Conservation (phyloP, 75 land plant genomes). For the Cupressus sempervirens region DNA sequence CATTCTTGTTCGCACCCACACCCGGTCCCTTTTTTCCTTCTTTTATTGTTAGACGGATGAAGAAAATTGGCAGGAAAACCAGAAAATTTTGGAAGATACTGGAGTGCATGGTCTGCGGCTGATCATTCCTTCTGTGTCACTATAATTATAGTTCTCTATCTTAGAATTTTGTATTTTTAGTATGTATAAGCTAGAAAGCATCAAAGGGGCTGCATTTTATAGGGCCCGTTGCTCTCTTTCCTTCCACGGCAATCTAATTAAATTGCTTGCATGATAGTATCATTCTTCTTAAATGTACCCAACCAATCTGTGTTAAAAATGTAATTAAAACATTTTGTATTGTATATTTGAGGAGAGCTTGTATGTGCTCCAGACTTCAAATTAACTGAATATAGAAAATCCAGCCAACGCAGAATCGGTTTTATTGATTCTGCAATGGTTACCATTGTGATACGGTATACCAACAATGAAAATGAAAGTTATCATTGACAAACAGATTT, state of each 20-base stretch:
- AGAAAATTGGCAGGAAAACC: conserved; percentile 31
- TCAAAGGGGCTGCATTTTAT: background rate
- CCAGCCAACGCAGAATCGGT: background rate
- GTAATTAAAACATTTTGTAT: background rate
- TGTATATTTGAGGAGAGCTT: background rate
- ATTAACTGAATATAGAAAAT: background rate
- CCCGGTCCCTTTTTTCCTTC: conserved; percentile 12
- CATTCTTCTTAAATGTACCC: background rate
- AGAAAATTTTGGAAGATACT: conserved; percentile 46
- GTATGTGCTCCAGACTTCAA: background rate
- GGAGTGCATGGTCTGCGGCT: conserved; percentile 25
- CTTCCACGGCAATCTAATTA: background rate
- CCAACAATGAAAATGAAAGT: background rate
- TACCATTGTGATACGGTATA: background rate
- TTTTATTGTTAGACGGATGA: conserved; percentile 15
- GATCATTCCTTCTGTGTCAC: background rate
- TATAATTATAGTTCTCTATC: background rate
- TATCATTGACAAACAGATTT: background rate
- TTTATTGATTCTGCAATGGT: background rate
- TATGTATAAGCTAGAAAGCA: background rate
- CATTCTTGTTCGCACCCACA: conserved; percentile 8
- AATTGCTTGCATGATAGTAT: background rate
- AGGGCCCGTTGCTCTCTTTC: background rate
- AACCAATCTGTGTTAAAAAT: background rate
- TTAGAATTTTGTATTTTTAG: background rate